Conservation (phyloP, 768 basidiomycete species). For the Suillus paluster region DNA sequence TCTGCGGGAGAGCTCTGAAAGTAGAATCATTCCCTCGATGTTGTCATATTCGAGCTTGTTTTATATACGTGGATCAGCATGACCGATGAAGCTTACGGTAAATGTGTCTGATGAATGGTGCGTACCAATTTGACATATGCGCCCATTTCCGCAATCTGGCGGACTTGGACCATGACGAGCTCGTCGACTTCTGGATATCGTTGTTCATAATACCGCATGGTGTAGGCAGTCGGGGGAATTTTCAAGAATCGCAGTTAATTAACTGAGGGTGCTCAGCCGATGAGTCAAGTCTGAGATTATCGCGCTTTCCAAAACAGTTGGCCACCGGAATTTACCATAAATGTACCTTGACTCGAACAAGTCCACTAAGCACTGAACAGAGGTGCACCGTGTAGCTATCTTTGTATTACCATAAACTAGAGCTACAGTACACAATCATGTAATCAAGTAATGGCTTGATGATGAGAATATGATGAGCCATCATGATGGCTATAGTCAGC, state of each 20-base stretch:
- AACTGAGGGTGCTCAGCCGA: neutral
- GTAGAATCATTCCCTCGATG: constrained; percentile 98
- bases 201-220: constrained; percentile 92
- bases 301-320: neutral
- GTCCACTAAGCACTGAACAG: no score
- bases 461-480: neutral
- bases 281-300: constrained; percentile 4
- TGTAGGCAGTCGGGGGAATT: neutral
- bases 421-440: neutral
- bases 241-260: neutral
- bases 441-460: neutral
- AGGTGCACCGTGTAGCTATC: neutral
- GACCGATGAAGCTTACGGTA: neutral
- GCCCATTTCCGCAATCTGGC: constrained; percentile 99
- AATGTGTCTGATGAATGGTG: constrained; percentile 18
- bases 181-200: constrained; percentile 96
- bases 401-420: neutral
- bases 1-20: constrained; percentile 96
- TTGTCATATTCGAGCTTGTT: constrained; percentile 95
- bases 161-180: constrained; percentile 99
- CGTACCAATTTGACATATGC: constrained; percentile 97
- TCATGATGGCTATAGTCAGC: neutral
- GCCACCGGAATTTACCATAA: neutral
- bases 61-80: constrained; percentile 1
- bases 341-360: neutral